Percentiles rank a stretch among this genome's conserved stretches.
phyloP scores from a whole-genome alignment of 768 basidiomycete genomes.

The Tephrocybe sp. region DNA sequence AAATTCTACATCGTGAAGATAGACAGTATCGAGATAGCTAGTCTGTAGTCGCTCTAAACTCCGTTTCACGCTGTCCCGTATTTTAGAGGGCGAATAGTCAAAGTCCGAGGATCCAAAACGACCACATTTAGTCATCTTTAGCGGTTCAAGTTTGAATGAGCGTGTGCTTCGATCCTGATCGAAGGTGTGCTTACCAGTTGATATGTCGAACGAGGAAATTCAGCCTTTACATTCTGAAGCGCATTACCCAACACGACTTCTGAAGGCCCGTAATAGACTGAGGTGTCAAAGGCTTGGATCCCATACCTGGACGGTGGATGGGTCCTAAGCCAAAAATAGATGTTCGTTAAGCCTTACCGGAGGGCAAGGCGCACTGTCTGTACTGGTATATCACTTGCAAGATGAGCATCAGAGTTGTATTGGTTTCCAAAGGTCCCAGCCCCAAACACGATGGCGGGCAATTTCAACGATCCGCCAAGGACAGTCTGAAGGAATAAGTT shows the following conservation, averaged over 20 bases:
- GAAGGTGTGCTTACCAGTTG: slow-evolving; percentile 48
- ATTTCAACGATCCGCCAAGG: slow-evolving; percentile 30
- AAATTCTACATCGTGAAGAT: slow-evolving; percentile 84
- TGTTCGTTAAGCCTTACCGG: slow-evolving; percentile 41
- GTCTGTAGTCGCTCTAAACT: slow-evolving; percentile 73
- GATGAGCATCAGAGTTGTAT: slow-evolving; percentile 62
- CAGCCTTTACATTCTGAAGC: slow-evolving; percentile 51
- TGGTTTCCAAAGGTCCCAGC: slow-evolving; percentile 65
- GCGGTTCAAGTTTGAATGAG: not conserved
- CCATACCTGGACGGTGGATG: slow-evolving; percentile 56
- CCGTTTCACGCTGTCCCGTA: slow-evolving; percentile 63
- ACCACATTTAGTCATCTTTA: slow-evolving; percentile 89
- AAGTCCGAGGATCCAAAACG: slow-evolving; percentile 67
- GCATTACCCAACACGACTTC: slow-evolving; percentile 74
- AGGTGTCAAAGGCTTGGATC: slow-evolving; percentile 78
- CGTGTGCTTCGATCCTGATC: not conserved
- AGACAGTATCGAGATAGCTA: slow-evolving; percentile 75
- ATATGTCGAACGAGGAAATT: slow-evolving; percentile 80
- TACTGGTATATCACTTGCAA: slow-evolving; percentile 55
- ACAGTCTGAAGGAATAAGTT: slow-evolving; percentile 21
- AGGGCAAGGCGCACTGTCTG: slow-evolving; percentile 73
- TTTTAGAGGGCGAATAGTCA: slow-evolving; percentile 67
- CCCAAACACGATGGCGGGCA: slow-evolving; percentile 63
- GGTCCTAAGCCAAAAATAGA: not conserved
- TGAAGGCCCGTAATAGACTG: slow-evolving; percentile 77